A percentile compares a stretch with the other conserved stretches of the same genome.
phyloP scores from a whole-genome alignment of 2,329 filamentous ascomycete genomes.

The Sordariomycetes sp. region DNA sequence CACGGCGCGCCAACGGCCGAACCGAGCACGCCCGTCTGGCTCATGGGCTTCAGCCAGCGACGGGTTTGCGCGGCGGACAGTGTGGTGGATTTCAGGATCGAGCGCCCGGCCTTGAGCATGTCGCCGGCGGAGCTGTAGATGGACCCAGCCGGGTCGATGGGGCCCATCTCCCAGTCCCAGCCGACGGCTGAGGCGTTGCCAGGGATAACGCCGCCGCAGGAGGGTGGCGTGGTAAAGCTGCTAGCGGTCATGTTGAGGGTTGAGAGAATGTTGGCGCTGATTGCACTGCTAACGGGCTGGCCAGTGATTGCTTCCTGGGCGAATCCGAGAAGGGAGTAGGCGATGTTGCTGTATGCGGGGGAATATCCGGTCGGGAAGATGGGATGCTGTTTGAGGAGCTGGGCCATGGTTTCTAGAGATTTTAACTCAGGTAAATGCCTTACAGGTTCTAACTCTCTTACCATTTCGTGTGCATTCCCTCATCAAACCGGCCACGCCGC shows the following conservation, averaged over 20 bases:
- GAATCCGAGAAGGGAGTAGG: constrained; percentile 24
- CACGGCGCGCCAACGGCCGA: constrained; percentile 28
- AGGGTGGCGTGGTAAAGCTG: constrained; percentile 11
- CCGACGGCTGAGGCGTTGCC: constrained; percentile 8
- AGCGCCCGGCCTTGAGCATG: constrained; percentile 20
- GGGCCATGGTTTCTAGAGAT: background rate
- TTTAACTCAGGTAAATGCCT: too few relatives aligned
- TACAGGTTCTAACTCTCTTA: background rate
- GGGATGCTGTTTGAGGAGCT: constrained; percentile 10
- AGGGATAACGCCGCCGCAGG: constrained; percentile 10
- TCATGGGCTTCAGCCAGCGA: constrained; percentile 27
- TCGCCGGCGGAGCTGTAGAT: constrained; percentile 22
- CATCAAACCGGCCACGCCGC: background rate
- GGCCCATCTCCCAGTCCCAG: constrained; percentile 14
- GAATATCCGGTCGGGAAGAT: constrained; percentile 19
- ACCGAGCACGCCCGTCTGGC: constrained; percentile 19
- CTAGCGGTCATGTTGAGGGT: constrained; percentile 20
- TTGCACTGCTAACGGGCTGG: constrained; percentile 12
- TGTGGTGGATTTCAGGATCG: constrained; percentile 24
- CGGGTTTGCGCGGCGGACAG: constrained; percentile 19
- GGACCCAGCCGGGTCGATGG: constrained; percentile 8
- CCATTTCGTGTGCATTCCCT: background rate
- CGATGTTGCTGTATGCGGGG: constrained; percentile 26
- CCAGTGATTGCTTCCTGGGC: constrained; percentile 29
- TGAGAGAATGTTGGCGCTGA: constrained; percentile 18